These are phyloP conservation scores for Cutaneotrichosporon dermatis DNA, from an alignment of 1,284 basidiomycete species.

Conservation along the genomic window DNA sequence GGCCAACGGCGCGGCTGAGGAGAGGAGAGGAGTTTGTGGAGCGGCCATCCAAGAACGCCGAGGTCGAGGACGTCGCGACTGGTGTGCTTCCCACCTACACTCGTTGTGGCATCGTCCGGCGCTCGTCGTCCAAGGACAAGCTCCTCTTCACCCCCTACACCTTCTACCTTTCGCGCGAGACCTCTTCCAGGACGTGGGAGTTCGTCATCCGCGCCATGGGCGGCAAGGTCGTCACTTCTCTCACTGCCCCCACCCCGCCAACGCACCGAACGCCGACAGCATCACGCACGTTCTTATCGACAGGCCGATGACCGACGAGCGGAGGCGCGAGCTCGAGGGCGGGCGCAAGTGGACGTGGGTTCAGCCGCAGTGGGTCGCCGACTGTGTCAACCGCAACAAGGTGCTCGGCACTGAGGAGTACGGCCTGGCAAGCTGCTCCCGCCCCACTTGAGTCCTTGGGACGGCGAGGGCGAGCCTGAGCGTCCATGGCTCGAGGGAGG, in stretches of 20 bases:
- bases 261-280: constrained; percentile 56
- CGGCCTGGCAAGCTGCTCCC: constrained; percentile 82
- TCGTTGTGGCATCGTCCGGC: constrained; percentile 53
- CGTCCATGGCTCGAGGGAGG: constrained; percentile 56
- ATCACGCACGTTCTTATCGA: constrained; percentile 98
- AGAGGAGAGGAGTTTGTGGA: constrained; percentile 47
- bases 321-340: constrained; percentile 60
- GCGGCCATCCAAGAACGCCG: constrained; percentile 58
- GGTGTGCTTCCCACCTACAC: constrained; percentile 71
- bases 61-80: constrained; percentile 50
- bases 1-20: constrained; percentile 38
- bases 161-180: constrained; percentile 94
- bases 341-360: constrained; percentile 75
- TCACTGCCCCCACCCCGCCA: constrained; percentile 62
- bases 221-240: constrained; percentile 74
- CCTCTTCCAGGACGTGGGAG: constrained; percentile 87
- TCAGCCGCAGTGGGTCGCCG: constrained; percentile 97
- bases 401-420: constrained; percentile 83
- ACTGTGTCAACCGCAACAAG: constrained; percentile 84
- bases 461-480: constrained; percentile 62
- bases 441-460: constrained; percentile 93
- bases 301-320: constrained; percentile 61
- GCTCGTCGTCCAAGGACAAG: constrained; percentile 54
- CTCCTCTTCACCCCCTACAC: constrained; percentile 78
- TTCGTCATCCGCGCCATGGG: constrained; percentile 91